Evolutionary conservation across 148 eudicot species (phyloP), one percentile per base, ranked within the genome.

Genomic region (Linanthus parryae): DNA sequence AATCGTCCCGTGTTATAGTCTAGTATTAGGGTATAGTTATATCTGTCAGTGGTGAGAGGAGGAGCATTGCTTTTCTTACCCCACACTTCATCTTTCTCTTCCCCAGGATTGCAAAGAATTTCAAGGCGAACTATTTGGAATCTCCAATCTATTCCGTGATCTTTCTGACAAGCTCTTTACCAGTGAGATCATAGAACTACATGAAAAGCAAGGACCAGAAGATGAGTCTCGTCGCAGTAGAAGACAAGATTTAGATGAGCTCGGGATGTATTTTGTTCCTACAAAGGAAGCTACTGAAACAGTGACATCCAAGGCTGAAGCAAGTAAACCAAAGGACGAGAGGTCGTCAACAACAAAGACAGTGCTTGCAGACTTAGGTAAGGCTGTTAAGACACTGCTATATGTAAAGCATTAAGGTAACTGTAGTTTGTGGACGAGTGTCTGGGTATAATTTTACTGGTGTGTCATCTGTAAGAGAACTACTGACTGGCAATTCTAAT

Each of bases 81-180:
- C 18, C 31, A 42, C n/a, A 53, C 48, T 50, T 3, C 18, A 23
- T 52, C 44, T 23, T 43, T 7, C 38, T 57, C 28, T 25, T 55
- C 34, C 45, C 15, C 84, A 91, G 98, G 96, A 87, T 61, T 70
- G 80, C 71, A 91, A 91, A 74, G 73, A 87, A 61, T 91, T 79
- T 66, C 94, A 84, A 68, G 98, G 98, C 5, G 98, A 91, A 75
- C 83, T 91, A 29, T 91, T 91, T 61, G 98, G 98, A 18, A 83
- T 91, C 52, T 68, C 74, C 66, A 91, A 91, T 67, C 66, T 91
- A 57, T 91, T 92, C 58, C 89, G 94, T 44, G 98, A 92, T 68
- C 74, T 92, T 16, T 92, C 98, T 21, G 83, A 87, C 59, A 82
- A 84, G 78, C 76, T 82, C 46, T 92, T 92, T 62, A 92, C 98